These are phyloP conservation scores for Cryptococcus amylolentus DNA, from an alignment of 1,284 basidiomycete genomes.

Conservation along the genomic window DNA sequence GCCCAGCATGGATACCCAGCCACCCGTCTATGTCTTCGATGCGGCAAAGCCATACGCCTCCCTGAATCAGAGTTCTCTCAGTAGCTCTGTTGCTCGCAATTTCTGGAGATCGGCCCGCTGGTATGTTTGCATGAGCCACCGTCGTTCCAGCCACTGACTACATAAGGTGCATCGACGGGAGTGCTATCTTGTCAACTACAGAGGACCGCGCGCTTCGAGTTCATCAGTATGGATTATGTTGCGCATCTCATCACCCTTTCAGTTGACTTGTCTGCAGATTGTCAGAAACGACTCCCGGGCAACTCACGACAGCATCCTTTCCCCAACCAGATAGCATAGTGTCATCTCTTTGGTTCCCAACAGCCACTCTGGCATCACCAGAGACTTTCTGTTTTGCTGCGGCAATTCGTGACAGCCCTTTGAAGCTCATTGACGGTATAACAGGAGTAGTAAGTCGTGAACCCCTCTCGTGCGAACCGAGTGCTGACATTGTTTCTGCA, in stretches of 20 bases:
- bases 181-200: conserved; percentile 36
- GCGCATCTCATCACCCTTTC: background rate
- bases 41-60: background rate
- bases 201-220: conserved; percentile 43
- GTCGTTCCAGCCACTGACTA: background rate
- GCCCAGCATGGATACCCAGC: background rate
- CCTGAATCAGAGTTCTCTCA: conserved; percentile 2
- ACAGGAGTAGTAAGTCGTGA: conserved; percentile 64
- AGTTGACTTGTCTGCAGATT: background rate
- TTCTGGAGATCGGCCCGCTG: conserved; percentile 43
- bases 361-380: conserved; percentile 59
- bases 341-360: conserved; percentile 76
- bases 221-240: conserved; percentile 23
- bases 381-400: conserved; percentile 74
- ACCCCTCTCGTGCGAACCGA: background rate
- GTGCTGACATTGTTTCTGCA: conserved; percentile 37
- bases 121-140: conserved; percentile 17
- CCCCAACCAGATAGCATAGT: conserved; percentile 66
- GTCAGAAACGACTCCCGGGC: background rate
- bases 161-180: conserved; percentile 41
- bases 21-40: conserved; percentile 22
- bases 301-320: conserved; percentile 28
- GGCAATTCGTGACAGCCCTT: conserved; percentile 73
- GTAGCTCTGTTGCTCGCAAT: conserved; percentile 14
- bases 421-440: conserved; percentile 71